Base-by-base conservation (phyloP, 805 yeast genomes). In the Brettanomyces sp. region DNA sequence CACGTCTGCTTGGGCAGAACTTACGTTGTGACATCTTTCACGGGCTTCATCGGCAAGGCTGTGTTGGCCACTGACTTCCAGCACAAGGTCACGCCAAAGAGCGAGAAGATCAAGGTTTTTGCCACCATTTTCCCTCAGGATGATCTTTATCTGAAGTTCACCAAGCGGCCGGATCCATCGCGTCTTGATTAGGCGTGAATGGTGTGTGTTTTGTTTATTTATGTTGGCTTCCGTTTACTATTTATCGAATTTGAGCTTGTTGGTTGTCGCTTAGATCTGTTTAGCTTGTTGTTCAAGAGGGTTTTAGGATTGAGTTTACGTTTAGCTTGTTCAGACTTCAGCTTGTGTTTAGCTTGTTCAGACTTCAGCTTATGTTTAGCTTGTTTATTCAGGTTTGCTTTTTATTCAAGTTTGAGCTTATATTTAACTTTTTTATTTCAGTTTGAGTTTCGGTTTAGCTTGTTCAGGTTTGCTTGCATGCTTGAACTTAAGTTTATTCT, bases 81-180 rank as follows among this genome's bases (percentile, higher is more conserved):
- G 48, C 99, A 93, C 65, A 75, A 80, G 53, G 79, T 83, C 41
- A 93, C 99, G 23, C 84, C 82, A 38, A 70, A 82, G 55, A 81
- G 91, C 55, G 99, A 93, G 70, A 82, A 88, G 60, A 89, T 93
- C 60, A 86, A 88, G 62, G 98, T 93, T 36, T 93, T 93, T 64
- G 99, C 99, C 25, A 93, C 99, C 18, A 89, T 93, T 62, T 93
- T 93, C 85, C 99, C 99, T 25, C 80, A 87, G 65, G 99, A 93
- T 68, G 96, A 93, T 64, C 79, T 95, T 62, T 77, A 86, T 53
- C 69, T 93, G 63, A 71, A 80, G 56, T 91, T 90, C 72, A 72
- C 70, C 42, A 69, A 62, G 55, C 79, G 93, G 69, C 85, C 85
- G 52, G 41, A 41, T 22, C 44, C 44, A 32, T 12, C 37, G 28